Evolutionary conservation across 169 alveolate genomes (phyloP).

Genomic region (Perkinsus olseni): DNA sequence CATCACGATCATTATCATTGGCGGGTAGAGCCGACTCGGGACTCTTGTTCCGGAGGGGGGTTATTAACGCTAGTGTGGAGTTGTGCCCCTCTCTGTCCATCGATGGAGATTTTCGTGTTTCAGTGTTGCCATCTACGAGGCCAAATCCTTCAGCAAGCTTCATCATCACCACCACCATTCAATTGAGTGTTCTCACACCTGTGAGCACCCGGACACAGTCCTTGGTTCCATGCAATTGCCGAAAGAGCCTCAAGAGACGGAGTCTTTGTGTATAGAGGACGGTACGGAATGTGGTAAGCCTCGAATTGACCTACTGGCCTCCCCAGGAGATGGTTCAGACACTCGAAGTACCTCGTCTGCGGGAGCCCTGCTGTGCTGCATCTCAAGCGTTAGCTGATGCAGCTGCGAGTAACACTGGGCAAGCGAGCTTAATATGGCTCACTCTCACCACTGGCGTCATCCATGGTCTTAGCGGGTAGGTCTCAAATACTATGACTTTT

Average conservation of each 20-base stretch:
- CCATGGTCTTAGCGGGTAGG: neutral
- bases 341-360: neutral
- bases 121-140: neutral
- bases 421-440: neutral
- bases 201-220: neutral
- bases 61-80: too few relatives aligned
- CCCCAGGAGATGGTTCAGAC: neutral
- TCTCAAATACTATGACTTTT: neutral
- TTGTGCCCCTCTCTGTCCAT: too few relatives aligned
- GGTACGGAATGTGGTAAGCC: neutral
- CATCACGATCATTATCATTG: neutral
- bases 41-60: neutral
- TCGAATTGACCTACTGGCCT: neutral
- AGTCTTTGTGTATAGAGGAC: neutral
- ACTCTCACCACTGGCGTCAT: neutral
- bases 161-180: neutral
- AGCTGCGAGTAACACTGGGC: neutral
- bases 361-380: neutral
- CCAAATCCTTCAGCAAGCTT: neutral
- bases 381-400: neutral
- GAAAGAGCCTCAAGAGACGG: neutral
- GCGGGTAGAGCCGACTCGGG: neutral
- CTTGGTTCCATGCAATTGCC: neutral
- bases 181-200: neutral
- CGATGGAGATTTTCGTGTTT: too few relatives aligned